Evolutionary conservation across 768 basidiomycete genomes (phyloP), one percentile per base, ranked within the genome.

Genomic region (Leucogyrophana mollusca): DNA sequence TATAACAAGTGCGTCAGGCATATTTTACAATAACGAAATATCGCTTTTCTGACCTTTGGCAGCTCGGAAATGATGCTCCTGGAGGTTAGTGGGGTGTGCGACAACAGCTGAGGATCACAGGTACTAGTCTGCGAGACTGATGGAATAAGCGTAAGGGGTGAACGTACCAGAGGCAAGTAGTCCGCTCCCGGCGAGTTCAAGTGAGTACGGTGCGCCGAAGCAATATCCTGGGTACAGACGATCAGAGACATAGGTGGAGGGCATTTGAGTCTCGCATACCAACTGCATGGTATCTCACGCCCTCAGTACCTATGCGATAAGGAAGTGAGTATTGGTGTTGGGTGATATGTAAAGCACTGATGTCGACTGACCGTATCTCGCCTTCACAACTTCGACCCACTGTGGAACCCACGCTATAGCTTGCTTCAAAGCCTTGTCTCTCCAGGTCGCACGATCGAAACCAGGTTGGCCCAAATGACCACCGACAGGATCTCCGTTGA

Each of bases 401-500:
- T 62, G 69, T 0, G 78, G 78, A 4, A 73, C 58, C 13, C 61
- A 58, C 42, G 71, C 66, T 16, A 42, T 55, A 0, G 82, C 75
- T 10, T 65, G 62, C 20, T 61, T 53, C 23, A 59, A 58, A 9
- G 56, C 54, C 37, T 66, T 70, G 1, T 46, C 52, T 16, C 72
- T 60, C 80, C 82, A 85, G 0, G 64, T 65, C 1, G 47, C 32
- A 24, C 68, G 64, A 46, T 74, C 65, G 37, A 71, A 73, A 14
- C 39, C 59, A 9, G 68, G 62, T 30, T 73, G 66, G 2, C 65
- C 59, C 17, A 63, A 57, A 50, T 76, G 71, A 1, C 54, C 44
- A n/a, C 73, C 54, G 1, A 84, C 54, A 9, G 75, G 68, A 43
- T 83, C 79, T 6, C 83, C 80, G 40, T 82, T 72, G 62, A 86